phyloP scores from a whole-genome alignment of 2,329 filamentous ascomycete genomes.

The Paecilomyces sp. region DNA sequence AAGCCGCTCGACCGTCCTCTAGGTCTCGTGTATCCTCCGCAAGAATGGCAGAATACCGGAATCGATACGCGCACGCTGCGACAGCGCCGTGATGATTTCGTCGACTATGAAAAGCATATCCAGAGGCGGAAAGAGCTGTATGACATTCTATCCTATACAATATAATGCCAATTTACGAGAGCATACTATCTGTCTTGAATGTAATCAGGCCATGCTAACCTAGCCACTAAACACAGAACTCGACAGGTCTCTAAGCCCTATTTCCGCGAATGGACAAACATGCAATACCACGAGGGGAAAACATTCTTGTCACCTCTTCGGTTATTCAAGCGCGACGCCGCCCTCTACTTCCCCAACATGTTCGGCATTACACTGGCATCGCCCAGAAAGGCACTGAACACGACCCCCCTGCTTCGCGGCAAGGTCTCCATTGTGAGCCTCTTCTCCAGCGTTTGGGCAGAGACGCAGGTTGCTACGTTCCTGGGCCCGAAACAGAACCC shows the following conservation, averaged over 20 bases:
- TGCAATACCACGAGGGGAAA: conserved; percentile 78
- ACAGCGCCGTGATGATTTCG: conserved; percentile 71
- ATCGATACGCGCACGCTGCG: conserved; percentile 59
- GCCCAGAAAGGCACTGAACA: conserved; percentile 53
- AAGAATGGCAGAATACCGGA: conserved; percentile 73
- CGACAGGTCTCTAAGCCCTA: conserved; percentile 77
- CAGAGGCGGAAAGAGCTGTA: conserved; percentile 69
- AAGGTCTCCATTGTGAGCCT: conserved; percentile 72
- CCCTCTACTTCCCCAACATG: conserved; percentile 92
- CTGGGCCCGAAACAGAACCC: conserved; percentile 60
- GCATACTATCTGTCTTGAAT: too few species aligned
- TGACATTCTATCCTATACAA: background rate
- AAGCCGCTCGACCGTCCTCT: conserved; percentile 64
- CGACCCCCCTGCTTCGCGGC: conserved; percentile 66
- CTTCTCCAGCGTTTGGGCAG: conserved; percentile 79
- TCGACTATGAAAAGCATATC: conserved; percentile 78
- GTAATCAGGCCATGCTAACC: background rate
- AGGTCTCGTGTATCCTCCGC: conserved; percentile 68
- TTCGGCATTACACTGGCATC: conserved; percentile 68
- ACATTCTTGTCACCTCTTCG: conserved; percentile 78
- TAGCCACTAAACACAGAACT: conserved; percentile 44
- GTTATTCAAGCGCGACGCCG: conserved; percentile 74
- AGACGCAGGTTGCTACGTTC: conserved; percentile 71
- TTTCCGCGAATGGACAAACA: conserved; percentile 90
- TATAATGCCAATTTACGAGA: too few species aligned